Percentiles rank a stretch among this genome's conserved stretches.
Evolutionary conservation across 2,329 filamentous ascomycete species (phyloP).

Genomic region (Ilyonectria sp.): DNA sequence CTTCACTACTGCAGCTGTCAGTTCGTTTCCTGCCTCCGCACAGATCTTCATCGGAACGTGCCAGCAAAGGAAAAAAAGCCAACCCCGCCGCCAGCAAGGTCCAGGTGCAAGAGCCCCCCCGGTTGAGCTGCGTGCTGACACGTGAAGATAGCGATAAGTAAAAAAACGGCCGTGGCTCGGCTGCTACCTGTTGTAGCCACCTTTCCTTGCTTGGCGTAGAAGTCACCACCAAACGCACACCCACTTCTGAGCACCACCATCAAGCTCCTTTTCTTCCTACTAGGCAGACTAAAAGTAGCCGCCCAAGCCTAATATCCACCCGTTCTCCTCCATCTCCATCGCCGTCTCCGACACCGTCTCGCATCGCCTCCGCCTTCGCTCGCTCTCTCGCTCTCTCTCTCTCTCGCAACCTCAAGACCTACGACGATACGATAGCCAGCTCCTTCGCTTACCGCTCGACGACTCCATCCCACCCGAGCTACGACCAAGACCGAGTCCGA

Average conservation of each 20-base stretch:
- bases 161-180: conserved; percentile 37
- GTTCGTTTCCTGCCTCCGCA: conserved; percentile 4
- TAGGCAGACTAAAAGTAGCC: conserved; percentile 25
- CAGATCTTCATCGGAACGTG: conserved; percentile 22
- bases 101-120: background rate
- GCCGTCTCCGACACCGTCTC: conserved; percentile 12
- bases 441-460: conserved; percentile 18
- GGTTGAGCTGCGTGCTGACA: conserved; percentile 34
- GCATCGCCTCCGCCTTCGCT: conserved; percentile 5
- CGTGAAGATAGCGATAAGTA: conserved; percentile 51
- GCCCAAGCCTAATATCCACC: conserved; percentile 19
- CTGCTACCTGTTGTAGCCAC: conserved; percentile 47
- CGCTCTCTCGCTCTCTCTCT: background rate
- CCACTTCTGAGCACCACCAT: conserved; percentile 18
- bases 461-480: conserved; percentile 9
- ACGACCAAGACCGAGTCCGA: conserved; percentile 35
- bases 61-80: conserved; percentile 10
- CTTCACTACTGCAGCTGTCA: conserved; percentile 2
- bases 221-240: conserved; percentile 43
- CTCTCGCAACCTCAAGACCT: conserved; percentile 12
- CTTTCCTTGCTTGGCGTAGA: conserved; percentile 45
- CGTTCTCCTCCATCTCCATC: conserved; percentile 13
- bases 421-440: conserved; percentile 19
- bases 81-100: conserved; percentile 16
- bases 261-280: conserved; percentile 23